phyloP scores from a whole-genome alignment of 768 basidiomycete genomes.

The Holtermannia corniformis region DNA sequence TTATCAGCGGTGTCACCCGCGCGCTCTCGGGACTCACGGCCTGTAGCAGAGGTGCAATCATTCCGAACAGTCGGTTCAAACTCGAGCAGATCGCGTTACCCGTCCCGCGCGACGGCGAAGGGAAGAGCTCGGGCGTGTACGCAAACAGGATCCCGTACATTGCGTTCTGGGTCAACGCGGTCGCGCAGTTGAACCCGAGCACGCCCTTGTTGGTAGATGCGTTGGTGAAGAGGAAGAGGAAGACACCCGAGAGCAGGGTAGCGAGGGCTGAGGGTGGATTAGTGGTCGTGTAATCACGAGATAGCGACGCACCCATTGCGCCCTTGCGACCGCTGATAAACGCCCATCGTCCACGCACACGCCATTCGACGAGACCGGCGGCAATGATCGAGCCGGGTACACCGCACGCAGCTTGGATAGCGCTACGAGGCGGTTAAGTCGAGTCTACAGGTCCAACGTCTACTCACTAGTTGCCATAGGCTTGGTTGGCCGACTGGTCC shows the following conservation, averaged over 20 bases:
- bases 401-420: constrained; percentile 56
- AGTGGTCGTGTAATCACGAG: too few relatives aligned
- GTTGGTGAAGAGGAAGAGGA: constrained; percentile 65
- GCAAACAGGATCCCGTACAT: constrained; percentile 49
- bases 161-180: constrained; percentile 51
- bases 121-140: constrained; percentile 55
- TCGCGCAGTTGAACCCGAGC: constrained; percentile 70
- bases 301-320: constrained; percentile 48
- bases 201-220: constrained; percentile 56
- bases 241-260: constrained; percentile 63
- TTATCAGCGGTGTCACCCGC: not conserved
- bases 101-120: constrained; percentile 52
- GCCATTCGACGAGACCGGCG: constrained; percentile 60
- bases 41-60: constrained; percentile 44
- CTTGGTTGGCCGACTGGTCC: constrained; percentile 48
- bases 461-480: not conserved
- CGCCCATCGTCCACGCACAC: constrained; percentile 31
- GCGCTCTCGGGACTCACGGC: not conserved
- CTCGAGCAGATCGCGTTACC: constrained; percentile 49
- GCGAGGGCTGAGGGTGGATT: constrained; percentile 46
- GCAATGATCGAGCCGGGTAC: constrained; percentile 63
- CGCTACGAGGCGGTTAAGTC: constrained; percentile 56
- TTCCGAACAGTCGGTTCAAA: constrained; percentile 57
- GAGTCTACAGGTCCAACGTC: constrained; percentile 53
- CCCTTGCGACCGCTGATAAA: constrained; percentile 52